A percentile compares a stretch with the other conserved stretches of the same genome.
Conservation (phyloP, 495 filamentous ascomycete species). For the Penicillium angulare region DNA sequence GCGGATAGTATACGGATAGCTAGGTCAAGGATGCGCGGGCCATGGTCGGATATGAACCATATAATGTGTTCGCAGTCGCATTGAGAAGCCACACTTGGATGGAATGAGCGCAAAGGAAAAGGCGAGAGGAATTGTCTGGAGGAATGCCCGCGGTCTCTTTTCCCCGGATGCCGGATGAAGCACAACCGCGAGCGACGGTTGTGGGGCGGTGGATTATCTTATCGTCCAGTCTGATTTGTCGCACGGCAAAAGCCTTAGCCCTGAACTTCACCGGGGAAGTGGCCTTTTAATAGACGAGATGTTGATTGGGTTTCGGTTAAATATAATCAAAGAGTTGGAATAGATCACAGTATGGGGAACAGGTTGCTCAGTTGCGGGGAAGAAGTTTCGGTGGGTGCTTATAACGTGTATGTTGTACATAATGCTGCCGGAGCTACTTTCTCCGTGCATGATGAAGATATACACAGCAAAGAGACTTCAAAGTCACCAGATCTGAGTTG, state of each 20-base stretch:
- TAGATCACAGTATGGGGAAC: no score
- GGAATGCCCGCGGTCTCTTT: constrained; percentile 1
- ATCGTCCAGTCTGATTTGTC: constrained; percentile 9
- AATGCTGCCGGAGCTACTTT: no score
- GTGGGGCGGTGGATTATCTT: constrained; percentile 7
- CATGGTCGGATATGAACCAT: constrained; percentile 8
- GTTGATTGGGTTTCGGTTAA: not conserved
- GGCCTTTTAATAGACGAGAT: not conserved
- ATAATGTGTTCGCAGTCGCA: constrained; percentile 1
- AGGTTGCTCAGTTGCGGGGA: no score
- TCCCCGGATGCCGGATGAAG: constrained; percentile 8
- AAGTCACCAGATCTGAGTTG: no score
- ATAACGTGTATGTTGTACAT: no score
- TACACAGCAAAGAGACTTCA: no score
- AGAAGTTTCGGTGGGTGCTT: no score
- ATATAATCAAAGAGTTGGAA: no score
- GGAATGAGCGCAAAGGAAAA: not conserved
- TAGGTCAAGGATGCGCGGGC: constrained; percentile 4
- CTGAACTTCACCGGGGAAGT: not conserved
- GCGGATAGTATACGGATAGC: not conserved
- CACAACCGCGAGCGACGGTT: not conserved
- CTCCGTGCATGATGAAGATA: no score
- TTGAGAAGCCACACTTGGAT: not conserved
- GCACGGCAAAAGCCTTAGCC: constrained; percentile 17
- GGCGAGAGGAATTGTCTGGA: not conserved